A percentile compares a stretch with the other conserved stretches of the same genome.
These are phyloP conservation scores for Candida tibetensis DNA, from an alignment of 805 yeast genomes.

Conservation along the genomic window DNA sequence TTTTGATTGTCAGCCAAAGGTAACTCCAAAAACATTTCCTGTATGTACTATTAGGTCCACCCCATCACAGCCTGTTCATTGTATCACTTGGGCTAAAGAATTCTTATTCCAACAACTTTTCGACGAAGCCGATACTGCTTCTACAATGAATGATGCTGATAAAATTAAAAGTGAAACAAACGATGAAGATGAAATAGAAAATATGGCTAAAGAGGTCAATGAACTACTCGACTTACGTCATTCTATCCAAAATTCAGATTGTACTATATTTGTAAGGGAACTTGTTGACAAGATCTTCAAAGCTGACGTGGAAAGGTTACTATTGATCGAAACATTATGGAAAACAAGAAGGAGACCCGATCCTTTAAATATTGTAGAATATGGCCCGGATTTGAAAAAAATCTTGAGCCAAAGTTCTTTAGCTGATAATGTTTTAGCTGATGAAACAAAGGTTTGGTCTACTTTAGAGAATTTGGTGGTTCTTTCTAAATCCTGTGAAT, in stretches of 20 bases:
- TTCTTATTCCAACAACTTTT: constrained; percentile 82
- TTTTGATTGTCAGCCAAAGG: constrained; percentile 86
- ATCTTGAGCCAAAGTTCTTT: constrained; percentile 15
- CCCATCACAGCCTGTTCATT: constrained; percentile 93
- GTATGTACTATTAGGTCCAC: constrained; percentile 97
- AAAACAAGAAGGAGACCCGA: constrained; percentile 64
- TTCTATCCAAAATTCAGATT: constrained; percentile 12
- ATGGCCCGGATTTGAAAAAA: constrained; percentile 13
- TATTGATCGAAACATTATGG: constrained; percentile 75
- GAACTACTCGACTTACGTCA: constrained; percentile 48
- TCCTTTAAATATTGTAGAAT: constrained; percentile 46
- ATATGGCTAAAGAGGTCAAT: constrained; percentile 62
- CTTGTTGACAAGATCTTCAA: constrained; percentile 62
- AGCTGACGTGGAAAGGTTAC: constrained; percentile 74
- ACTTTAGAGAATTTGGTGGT: constrained; percentile 60
- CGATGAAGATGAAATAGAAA: constrained; percentile 61
- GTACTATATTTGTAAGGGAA: constrained; percentile 31
- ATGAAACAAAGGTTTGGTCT: constrained; percentile 56
- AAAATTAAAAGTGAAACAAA: constrained; percentile 50
- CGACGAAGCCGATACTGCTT: constrained; percentile 39
- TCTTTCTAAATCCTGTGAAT: constrained; percentile 46
- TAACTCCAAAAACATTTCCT: constrained; percentile 86
- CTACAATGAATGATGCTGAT: constrained; percentile 11
- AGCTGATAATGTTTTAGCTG: constrained; percentile 12
- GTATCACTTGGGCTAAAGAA: constrained; percentile 96